Base-by-base conservation (phyloP, 2,329 filamentous ascomycete genomes). In the Tolypocladium album region DNA sequence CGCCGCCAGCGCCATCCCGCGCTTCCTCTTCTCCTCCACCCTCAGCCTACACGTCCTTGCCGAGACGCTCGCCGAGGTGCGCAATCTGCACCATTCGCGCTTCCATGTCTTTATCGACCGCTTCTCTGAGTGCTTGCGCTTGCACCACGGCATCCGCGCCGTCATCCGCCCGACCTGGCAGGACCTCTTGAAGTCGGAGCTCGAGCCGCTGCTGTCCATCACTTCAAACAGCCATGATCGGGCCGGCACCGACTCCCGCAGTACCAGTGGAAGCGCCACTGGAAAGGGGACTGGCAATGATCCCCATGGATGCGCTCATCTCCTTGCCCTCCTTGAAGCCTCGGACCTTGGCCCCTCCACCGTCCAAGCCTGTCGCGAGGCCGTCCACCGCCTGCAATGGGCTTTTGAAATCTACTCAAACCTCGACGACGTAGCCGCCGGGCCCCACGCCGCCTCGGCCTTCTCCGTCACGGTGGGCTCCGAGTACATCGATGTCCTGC, bases 41-140 rank as follows among this genome's bases (percentile, higher is more conserved):
- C 65, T 80, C 1, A 76, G 78, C 47, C 70, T 81, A 8, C 79
- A 82, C 58, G 73, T 76, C 45, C 72, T 83, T 4, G 79, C 75
- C 64, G 79, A 83, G 59, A 75, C 75, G 2, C 69, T 82, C 2
- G 64, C 67, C 2, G 67, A 70, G 70, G 56, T 58, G n/a, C 56
- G 43, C 8, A 55, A 22, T 60, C 61, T 34, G 31, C 58, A 59
- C 50, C 55, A 31, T 57, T 59, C 63, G 34, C 63, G 72, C 50
- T 77, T 81, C 43, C 69, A 74, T 40, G 61, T 64, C 43, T 76
- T 78, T 45, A 68, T 79, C 13, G 71, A 73, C 43, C 68, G 72
- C 13, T 78, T 78, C 59, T 65, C 75, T 22, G 70, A 73, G n/a
- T 77, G 75, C 57, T 65, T 77, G 20, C 67, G 69, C 53, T 68